Evolutionary conservation across 2,329 filamentous ascomycete genomes (phyloP).

Genomic region (Apiospora saccharicola): DNA sequence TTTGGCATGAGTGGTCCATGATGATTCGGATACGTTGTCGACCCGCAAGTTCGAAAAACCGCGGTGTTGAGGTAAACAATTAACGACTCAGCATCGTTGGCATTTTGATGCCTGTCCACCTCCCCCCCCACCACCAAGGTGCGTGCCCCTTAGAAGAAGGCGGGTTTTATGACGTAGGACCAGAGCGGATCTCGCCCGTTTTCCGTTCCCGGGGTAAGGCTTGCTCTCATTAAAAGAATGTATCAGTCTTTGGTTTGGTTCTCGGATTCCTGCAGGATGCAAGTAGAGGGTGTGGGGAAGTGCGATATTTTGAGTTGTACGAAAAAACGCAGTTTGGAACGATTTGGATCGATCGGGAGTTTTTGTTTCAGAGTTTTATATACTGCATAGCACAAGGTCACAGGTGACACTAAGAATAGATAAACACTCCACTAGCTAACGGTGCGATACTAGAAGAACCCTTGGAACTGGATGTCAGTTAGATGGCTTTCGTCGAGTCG

Average conservation of each 20-base stretch:
- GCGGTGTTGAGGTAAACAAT: neutral
- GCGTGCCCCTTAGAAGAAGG: neutral
- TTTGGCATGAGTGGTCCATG: constrained; percentile 39
- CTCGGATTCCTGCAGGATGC: constrained; percentile 6
- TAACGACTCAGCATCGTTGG: neutral
- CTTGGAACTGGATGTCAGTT: neutral
- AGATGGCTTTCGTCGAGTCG: neutral
- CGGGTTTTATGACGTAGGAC: constrained; percentile 6
- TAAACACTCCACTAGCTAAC: neutral
- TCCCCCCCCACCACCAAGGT: neutral
- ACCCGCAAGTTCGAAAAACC: constrained; percentile 3
- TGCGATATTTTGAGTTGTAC: neutral
- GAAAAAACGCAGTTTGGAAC: constrained; percentile 5
- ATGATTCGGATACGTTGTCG: neutral
- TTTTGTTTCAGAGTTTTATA: constrained; percentile 7
- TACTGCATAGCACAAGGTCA: neutral
- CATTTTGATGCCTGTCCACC: constrained; percentile 10
- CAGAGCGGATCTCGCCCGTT: neutral
- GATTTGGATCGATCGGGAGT: constrained; percentile 3
- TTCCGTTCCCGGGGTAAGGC: neutral
- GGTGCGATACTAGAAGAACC: neutral
- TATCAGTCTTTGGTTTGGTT: neutral
- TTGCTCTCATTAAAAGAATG: neutral
- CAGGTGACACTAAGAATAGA: constrained; percentile 3
- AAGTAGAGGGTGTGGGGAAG: neutral